Evolutionary conservation across 768 basidiomycete genomes (phyloP), one percentile per base, ranked within the genome.

Genomic region (Boletus pseudo-olivaceus): DNA sequence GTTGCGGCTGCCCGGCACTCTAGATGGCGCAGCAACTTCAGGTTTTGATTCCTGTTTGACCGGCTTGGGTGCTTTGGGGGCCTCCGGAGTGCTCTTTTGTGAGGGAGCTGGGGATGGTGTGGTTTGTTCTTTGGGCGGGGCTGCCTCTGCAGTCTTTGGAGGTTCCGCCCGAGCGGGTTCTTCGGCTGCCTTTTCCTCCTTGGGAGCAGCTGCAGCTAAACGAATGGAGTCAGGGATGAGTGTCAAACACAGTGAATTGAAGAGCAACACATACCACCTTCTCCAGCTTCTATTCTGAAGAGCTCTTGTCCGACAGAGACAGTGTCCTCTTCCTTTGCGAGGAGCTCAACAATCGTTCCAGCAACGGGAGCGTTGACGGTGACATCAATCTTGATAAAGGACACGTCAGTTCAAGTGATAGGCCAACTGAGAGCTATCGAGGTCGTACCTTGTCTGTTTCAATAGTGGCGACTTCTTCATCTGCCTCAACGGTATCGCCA

Each of bases 391-490:
- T 98, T 30, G 43, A 51, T 64, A 23, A 32, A 7, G 49, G 53
- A 44, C 42, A 53, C 9, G 42, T 60, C 38, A 49, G 41, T 43
- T 33, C 45, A 27, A 17, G 45, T 20, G 26, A 47, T 12, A 33
- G 26, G n/a, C 26, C 19, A 17, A 41, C 15, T 2, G 30, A 48
- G 10, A 30, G 39, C 39, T 7, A 44, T 30, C 3, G 38, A 34
- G 30, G 42, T 30, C 29, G 14, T 56, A 92, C 96, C 88, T 98
- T 98, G 80, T 99, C 96, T 8, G 96, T 99, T 76, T 98, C 96
- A 60, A 98, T 98, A 42, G 93, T 96, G 15, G 93, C 96, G 40
- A 99, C 80, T 75, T 99, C 96, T 75, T 98, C 96, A 68, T 98
- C 96, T 29, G 78, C 87, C 68, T 86, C 82, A 52, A 98, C 94